These are phyloP conservation scores for Geranium incanum DNA, from an alignment of 441 rosid genomes.

Conservation along the genomic window DNA sequence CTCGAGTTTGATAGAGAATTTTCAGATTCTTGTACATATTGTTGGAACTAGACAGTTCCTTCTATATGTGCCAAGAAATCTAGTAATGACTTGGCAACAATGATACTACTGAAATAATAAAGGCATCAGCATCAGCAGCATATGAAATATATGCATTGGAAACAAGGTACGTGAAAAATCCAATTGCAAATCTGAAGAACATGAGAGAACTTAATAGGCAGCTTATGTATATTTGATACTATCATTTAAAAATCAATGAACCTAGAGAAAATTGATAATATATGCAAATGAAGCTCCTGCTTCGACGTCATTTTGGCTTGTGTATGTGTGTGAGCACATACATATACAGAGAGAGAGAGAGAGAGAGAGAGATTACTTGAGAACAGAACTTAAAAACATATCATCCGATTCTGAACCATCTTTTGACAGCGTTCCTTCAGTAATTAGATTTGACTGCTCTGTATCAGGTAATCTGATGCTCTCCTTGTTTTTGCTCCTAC, in stretches of 20 bases:
- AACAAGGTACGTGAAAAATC: not conserved
- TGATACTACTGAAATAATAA: not conserved
- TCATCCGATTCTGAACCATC: conserved; percentile 36
- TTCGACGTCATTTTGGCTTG: not conserved
- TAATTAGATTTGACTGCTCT: conserved; percentile 15
- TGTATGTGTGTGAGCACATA: not conserved
- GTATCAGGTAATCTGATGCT: conserved; percentile 12
- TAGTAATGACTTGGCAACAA: not conserved
- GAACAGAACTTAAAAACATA: conserved; percentile 29
- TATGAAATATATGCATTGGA: not conserved
- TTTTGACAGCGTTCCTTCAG: conserved; percentile 18
- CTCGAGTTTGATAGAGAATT: not conserved
- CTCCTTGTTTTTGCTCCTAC: conserved; percentile 29
- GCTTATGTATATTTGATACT: not conserved
- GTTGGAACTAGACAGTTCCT: not conserved
- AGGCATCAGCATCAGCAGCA: not conserved
- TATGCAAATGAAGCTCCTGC: no score
- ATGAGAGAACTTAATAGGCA: not conserved
- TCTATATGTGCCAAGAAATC: not conserved
- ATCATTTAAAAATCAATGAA: not conserved
- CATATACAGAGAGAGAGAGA: conserved; percentile 2
- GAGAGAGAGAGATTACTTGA: conserved; percentile 30
- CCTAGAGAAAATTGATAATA: not conserved
- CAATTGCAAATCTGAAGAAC: not conserved
- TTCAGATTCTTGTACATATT: not conserved